Base-by-base conservation (phyloP, 2,329 filamentous ascomycete species). In the Fusarium incarnatum region DNA sequence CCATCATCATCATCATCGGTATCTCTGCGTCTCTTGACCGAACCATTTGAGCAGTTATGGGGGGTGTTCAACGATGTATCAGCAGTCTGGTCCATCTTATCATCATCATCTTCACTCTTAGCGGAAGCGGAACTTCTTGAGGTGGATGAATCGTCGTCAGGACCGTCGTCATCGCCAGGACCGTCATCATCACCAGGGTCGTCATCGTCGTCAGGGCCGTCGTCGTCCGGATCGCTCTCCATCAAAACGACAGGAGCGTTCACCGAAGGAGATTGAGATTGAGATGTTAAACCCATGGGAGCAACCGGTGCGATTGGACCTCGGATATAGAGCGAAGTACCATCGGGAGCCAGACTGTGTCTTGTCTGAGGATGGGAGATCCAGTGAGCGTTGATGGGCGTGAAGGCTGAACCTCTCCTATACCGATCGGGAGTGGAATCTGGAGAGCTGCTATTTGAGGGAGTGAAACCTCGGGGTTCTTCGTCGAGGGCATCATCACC, bases 1-100 rank as follows among this genome's bases (percentile, higher is more conserved):
- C 70, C 54, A 44, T 62, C 50, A n/a, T 47, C 55, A 28, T 49
- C 52, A 34, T 58, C 56, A 47, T 22, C 13, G 15, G 57, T 61
- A 8, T 50, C 57, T 22, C 57, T 44, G 11, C 61, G 53, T 32
- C 61, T 70, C 10, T 28, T 22, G 12, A 42, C 6, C 18, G 20
- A 28, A 18, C 23, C 20, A n/a, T 16, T 48, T 9, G 60, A 61
- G 49, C 45, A 60, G 49, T n/a, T 32, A n/a, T 52, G 25, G 5
- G 32, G 46, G 27, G 16, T 46, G 18, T 58, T 32, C 3, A 52
- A 12, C 25, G 25, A 22, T 25, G 6, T 30, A 10, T 28, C 30
- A 22, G 28, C 30, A 42, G 11, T 40, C 10, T 22, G 44, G 20
- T 41, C 22, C 11, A 28, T 22, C 16, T 28, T 27, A 3, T 44